Evolutionary conservation across 768 basidiomycete species (phyloP).

Genomic region (Mycena albidolilacea): DNA sequence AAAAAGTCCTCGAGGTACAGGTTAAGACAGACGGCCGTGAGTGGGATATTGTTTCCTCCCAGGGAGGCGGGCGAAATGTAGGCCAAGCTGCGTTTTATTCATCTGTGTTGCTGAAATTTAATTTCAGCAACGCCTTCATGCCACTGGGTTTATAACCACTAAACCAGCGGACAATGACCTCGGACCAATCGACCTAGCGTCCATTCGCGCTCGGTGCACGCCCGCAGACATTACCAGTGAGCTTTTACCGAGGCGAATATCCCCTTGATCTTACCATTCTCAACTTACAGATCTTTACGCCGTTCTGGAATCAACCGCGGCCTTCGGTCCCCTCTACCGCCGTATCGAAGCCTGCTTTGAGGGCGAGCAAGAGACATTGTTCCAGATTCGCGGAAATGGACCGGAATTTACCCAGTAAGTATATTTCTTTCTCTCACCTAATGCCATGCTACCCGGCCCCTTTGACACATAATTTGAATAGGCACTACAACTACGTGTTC

Average conservation of each 20-base stretch:
- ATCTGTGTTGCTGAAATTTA: neutral
- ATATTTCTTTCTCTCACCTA: too few relatives aligned
- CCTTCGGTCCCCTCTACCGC: conserved; percentile 45
- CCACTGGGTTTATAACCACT: conserved; percentile 36
- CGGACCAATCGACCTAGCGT: conserved; percentile 17
- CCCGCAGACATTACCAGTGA: conserved; percentile 26
- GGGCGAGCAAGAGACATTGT: conserved; percentile 30
- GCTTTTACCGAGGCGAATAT: neutral
- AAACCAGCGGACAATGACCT: conserved; percentile 22
- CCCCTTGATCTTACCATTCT: neutral
- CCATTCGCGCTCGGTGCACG: conserved; percentile 24
- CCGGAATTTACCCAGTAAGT: conserved; percentile 29
- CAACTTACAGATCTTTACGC: conserved; percentile 41
- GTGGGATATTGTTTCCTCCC: conserved; percentile 25
- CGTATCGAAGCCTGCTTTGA: conserved; percentile 39
- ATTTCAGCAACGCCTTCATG: conserved; percentile 32
- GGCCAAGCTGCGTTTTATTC: neutral
- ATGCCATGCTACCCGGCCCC: too few relatives aligned
- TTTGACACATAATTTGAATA: neutral
- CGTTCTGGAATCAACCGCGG: conserved; percentile 41
- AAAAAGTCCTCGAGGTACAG: conserved; percentile 39
- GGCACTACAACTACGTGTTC: conserved; percentile 17
- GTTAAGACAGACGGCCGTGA: conserved; percentile 39
- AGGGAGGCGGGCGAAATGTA: conserved; percentile 20
- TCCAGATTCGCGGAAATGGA: conserved; percentile 38